Base-by-base conservation (phyloP, 129 eudicot genomes). In the Kitagawia praeruptora region DNA sequence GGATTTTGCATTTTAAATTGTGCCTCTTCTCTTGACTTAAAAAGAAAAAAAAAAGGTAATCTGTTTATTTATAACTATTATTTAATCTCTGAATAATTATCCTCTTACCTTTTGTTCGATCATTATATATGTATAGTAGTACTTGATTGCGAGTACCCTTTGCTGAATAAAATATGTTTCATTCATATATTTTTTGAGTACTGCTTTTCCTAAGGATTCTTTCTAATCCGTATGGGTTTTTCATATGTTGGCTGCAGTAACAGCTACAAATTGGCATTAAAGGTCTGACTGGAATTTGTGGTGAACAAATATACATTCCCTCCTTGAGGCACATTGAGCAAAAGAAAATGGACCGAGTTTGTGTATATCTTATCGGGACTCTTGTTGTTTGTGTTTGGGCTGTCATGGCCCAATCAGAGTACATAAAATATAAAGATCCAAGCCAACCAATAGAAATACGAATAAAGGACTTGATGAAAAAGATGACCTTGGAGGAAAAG, bases 401-500 rank as follows among this genome's bases (percentile, higher is more conserved):
- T 64, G 80, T 86, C 21, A 69, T 82, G 47, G 76, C 89, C 76
- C 80, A 78, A 46, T 79, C 88, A 0, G 85, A 74, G 61, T 84
- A 70, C 87, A 61, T 80, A 69, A 85, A 64, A 47, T 91, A 91
- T 81, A 89, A 89, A 80, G 97, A 91, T 83, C 89, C 97, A 6
- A 89, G 76, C n/a, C 87, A 85, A 58, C 89, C 93, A 0, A 23
- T 91, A 45, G 56, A 45, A 42, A 47, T 53, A 38, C 80, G 97
- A 70, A 79, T 91, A 8, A 84, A 75, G 45, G 91, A 91, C 81
- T 70, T 91, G 9, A 28, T 91, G 81, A 49, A 71, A 15, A 81
- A 85, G 78, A 91, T 91, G 97, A 87, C 88, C 5, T 84, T 91
- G 3, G 86, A 77, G 72, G 97, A 91, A 76, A 91, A 91, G 70